Conservation (phyloP, 441 rosid genomes). For the Cnidoscolus chayamansa region DNA sequence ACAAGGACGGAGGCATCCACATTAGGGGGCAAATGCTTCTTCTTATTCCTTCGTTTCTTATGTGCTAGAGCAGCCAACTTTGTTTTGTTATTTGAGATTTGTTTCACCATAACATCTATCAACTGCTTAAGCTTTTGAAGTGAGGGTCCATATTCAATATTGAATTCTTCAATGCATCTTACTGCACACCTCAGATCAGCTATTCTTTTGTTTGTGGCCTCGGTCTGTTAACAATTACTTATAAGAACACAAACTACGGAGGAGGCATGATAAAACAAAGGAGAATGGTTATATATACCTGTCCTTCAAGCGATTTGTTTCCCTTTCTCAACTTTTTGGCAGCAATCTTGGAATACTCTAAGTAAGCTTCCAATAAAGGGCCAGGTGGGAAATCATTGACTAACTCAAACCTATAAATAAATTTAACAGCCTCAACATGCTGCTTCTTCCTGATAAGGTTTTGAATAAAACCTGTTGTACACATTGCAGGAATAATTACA, state of each 20-base stretch:
- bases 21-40: neutral
- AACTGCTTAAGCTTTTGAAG: constrained; percentile 10
- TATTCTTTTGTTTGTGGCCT: constrained; percentile 25
- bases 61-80: neutral
- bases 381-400: constrained; percentile 30
- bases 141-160: constrained; percentile 17
- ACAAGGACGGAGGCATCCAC: neutral
- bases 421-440: constrained; percentile 32
- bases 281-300: constrained; percentile 10
- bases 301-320: constrained; percentile 20
- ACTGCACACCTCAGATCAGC: constrained; percentile 26
- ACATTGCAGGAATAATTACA: neutral
- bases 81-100: constrained; percentile 4
- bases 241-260: neutral
- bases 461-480: constrained; percentile 33
- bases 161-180: constrained; percentile 27
- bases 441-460: constrained; percentile 30
- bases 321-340: constrained; percentile 4
- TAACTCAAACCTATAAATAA: constrained; percentile 33
- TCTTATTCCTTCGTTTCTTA: neutral
- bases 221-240: constrained; percentile 10
- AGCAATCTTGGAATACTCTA: constrained; percentile 16
- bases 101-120: constrained; percentile 17
- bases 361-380: constrained; percentile 26
- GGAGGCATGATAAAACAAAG: constrained; percentile 5